Evolutionary conservation across 495 filamentous ascomycete species (phyloP), one percentile per base, ranked within the genome.

Genomic region (Poronia punctata): DNA sequence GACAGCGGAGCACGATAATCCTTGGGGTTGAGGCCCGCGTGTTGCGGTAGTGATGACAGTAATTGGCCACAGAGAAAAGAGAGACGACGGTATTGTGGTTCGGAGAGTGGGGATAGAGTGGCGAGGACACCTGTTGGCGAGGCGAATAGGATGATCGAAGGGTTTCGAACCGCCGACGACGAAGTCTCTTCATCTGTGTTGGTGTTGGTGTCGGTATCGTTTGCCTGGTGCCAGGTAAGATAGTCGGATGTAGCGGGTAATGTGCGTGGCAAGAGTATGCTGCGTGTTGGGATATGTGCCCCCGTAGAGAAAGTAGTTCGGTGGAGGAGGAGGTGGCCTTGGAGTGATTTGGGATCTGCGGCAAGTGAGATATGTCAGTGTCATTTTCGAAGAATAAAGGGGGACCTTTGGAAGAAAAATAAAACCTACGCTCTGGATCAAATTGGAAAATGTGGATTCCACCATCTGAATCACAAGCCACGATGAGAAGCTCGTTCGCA

Each of bases 401-500:
- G n/a, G n/a, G n/a, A n/a, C n/a, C n/a, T n/a, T n/a, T n/a, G n/a
- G n/a, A n/a, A 35, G 18, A 20, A 23, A 21, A 8, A 14, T 14
- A 18, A 39, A 10, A 65, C 70, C 54, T 63, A 79, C 76, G 76
- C 49, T 98, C 93, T 7, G 92, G 93, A 56, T 97, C 88, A 56
- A 89, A 99, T 61, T 97, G 86, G 33, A 96, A 56, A 4, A 95
- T 70, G 54, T 95, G 86, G 25, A 99, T 60, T 54, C 87, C 84
- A 39, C 83, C 83, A 46, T 95, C 86, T 25, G 83, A 78, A 60
- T 96, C 89, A 14, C 82, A 80, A 25, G 86, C 81, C 6, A 95
- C 68, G 41, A 97, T 80, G 57, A 79, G 84, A 9, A 99, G 70
- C 43, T 86, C 81, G 36, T 82, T 79, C 9, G 84, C 88, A 50